phyloP scores from a whole-genome alignment of 768 basidiomycete genomes.

The Kwoniella pini region DNA sequence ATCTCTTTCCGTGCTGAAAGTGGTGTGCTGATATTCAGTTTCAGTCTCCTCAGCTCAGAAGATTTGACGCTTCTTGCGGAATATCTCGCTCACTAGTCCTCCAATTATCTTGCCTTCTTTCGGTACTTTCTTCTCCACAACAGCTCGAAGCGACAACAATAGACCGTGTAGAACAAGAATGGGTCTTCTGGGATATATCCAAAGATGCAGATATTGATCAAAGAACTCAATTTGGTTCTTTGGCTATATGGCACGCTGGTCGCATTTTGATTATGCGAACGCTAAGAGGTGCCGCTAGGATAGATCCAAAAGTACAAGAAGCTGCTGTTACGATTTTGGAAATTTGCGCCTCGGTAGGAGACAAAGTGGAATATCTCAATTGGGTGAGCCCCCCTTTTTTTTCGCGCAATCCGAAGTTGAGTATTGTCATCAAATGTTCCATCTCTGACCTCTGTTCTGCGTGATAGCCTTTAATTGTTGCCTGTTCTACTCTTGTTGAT shows the following conservation, averaged over 20 bases:
- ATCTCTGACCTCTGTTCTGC: background rate
- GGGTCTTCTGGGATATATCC: background rate
- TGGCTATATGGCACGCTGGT: constrained; percentile 32
- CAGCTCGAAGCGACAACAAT: background rate
- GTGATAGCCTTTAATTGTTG: constrained; percentile 28
- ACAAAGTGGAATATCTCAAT: constrained; percentile 36
- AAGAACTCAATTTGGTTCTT: constrained; percentile 6
- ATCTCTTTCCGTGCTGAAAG: background rate
- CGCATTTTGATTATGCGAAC: constrained; percentile 19
- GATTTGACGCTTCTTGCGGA: background rate
- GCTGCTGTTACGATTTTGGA: constrained; percentile 22
- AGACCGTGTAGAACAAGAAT: constrained; percentile 9
- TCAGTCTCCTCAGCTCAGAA: background rate
- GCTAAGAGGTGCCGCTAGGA: background rate
- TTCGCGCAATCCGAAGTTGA: background rate
- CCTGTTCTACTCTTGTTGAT: constrained; percentile 16
- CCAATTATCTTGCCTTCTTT: background rate
- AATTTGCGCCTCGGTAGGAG: constrained; percentile 24
- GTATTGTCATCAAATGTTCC: background rate
- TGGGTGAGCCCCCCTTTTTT: constrained; percentile 24
- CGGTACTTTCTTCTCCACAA: background rate
- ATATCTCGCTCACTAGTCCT: background rate
- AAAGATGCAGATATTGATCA: background rate
- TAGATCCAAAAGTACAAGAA: constrained; percentile 17
- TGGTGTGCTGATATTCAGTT: no score